phyloP scores from a whole-genome alignment of 2,329 filamentous ascomycete species.

The Pseudogymnoascus sp. region DNA sequence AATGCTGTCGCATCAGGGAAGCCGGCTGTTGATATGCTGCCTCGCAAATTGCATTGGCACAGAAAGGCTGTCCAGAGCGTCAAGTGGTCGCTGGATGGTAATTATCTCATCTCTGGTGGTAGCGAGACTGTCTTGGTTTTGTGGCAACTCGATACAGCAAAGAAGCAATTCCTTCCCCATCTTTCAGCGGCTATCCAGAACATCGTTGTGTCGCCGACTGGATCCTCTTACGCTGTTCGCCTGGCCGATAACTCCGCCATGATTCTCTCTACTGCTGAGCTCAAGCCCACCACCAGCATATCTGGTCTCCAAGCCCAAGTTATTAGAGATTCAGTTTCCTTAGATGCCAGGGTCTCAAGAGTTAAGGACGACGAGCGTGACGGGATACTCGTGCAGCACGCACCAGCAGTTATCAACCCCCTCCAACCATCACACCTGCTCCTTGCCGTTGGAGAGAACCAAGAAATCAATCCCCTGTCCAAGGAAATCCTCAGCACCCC shows the following conservation, averaged over 20 bases:
- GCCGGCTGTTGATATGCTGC: slow-evolving; percentile 34
- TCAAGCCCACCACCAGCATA: slow-evolving; percentile 77
- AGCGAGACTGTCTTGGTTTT: slow-evolving; percentile 82
- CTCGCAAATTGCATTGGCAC: slow-evolving; percentile 82
- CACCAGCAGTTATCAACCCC: slow-evolving; percentile 59
- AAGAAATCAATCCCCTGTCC: slow-evolving; percentile 49
- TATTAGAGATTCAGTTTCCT: slow-evolving; percentile 43
- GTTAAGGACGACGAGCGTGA: slow-evolving; percentile 29
- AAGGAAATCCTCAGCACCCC: slow-evolving; percentile 45
- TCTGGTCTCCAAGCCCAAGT: slow-evolving; percentile 69
- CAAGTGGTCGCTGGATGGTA: slow-evolving; percentile 93
- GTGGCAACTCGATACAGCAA: slow-evolving; percentile 87
- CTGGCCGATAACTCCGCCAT: slow-evolving; percentile 90
- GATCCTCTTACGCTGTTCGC: slow-evolving; percentile 75
- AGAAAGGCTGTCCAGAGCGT: slow-evolving; percentile 73
- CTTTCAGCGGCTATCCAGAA: slow-evolving; percentile 78
- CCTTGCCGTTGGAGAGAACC: slow-evolving; percentile 58
- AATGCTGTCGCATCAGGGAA: slow-evolving; percentile 17
- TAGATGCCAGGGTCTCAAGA: slow-evolving; percentile 48
- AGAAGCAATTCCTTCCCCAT: slow-evolving; percentile 81
- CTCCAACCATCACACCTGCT: slow-evolving; percentile 57
- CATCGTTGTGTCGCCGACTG: slow-evolving; percentile 71
- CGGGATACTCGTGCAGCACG: slow-evolving; percentile 28
- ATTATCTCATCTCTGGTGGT: slow-evolving; percentile 91
- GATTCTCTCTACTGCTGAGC: slow-evolving; percentile 81